Base-by-base conservation (phyloP, 768 basidiomycete genomes). In the Russula emetica region DNA sequence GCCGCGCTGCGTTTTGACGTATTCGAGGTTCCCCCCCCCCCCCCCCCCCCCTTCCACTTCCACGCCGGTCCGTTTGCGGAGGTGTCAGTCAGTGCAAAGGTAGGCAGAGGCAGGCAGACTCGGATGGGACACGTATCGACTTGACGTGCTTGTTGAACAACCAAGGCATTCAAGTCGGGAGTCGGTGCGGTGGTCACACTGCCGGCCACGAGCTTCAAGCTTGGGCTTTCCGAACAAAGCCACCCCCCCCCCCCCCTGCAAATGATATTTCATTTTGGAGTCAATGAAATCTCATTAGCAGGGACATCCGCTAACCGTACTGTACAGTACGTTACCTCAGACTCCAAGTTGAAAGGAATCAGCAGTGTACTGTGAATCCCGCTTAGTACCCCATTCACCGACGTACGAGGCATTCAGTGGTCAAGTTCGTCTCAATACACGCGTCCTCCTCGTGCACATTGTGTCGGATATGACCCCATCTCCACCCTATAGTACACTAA, bases 351-450 rank as follows among this genome's bases (percentile, higher is more conserved):
- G 34, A 34, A 11, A 34, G 34, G 72, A 73, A 54, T 72, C 72
- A 3, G 72, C 70, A 8, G 49, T 71, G 44, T 68, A 69, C 34
- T 30, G 54, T 55, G 13, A 36, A 13, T 13, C 36, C 36, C 36
- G 36, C 36, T 36, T 36, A 36, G 11, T 13, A 36, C 6, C 38
- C 38, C 18, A 40, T 40, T 18, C 16, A 18, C 38, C 10, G 22
- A n/a, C 22, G 9, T 47, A 22, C 28, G 73, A 72, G 60, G 61
- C 69, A 2, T 68, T 74, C 16, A 42, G 62, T 59, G 14, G 66
- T 61, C 36, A 71, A 72, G 57, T 32, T 73, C n/a, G 65, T 8
- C 71, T 73, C 64, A 66, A 64, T 60, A 70, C 73, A 64, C 67
- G 68, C 51, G 67, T 71, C 28, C 61, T 72, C 38, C 60, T 70